These are phyloP conservation scores for Botrytis fragariae DNA, from an alignment of 2,329 filamentous ascomycete species.

Conservation along the genomic window DNA sequence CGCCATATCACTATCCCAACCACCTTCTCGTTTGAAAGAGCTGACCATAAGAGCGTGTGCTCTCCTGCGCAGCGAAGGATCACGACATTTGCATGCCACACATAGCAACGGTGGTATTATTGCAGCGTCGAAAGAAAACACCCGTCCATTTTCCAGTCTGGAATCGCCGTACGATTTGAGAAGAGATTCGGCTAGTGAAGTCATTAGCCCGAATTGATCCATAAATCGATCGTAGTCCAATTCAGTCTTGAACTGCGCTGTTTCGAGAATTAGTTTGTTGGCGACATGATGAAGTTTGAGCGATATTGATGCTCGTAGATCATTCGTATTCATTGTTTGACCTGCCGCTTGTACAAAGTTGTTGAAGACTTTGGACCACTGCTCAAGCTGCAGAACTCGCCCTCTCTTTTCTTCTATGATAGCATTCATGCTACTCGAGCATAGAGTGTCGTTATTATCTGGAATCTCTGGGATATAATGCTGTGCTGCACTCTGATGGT, in stretches of 20 bases:
- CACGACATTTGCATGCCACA: conserved; percentile 16
- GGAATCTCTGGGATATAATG: background rate
- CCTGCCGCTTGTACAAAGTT: background rate
- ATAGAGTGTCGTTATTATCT: background rate
- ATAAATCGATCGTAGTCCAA: conserved; percentile 17
- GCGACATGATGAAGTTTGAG: conserved; percentile 5
- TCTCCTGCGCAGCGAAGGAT: conserved; percentile 12
- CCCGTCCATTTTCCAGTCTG: background rate
- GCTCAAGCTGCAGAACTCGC: background rate
- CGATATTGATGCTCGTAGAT: conserved; percentile 11
- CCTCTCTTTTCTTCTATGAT: background rate
- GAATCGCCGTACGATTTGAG: conserved; percentile 2
- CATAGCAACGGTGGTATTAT: conserved; percentile 10
- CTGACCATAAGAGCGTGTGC: background rate
- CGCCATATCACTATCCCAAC: conserved; percentile 13
- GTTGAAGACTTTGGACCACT: conserved; percentile 8
- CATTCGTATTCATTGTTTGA: background rate
- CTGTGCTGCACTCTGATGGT: background rate
- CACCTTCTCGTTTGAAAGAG: conserved; percentile 8
- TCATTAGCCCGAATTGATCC: conserved; percentile 15
- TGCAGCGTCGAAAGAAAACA: conserved; percentile 7
- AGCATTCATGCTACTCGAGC: background rate
- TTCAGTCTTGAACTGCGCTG: conserved; percentile 8
- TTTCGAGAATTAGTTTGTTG: conserved; percentile 10
- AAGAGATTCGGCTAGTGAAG: conserved; percentile 14